These are phyloP conservation scores for Cucurbita pepo DNA, from an alignment of 306 rosid species.

Conservation along the genomic window DNA sequence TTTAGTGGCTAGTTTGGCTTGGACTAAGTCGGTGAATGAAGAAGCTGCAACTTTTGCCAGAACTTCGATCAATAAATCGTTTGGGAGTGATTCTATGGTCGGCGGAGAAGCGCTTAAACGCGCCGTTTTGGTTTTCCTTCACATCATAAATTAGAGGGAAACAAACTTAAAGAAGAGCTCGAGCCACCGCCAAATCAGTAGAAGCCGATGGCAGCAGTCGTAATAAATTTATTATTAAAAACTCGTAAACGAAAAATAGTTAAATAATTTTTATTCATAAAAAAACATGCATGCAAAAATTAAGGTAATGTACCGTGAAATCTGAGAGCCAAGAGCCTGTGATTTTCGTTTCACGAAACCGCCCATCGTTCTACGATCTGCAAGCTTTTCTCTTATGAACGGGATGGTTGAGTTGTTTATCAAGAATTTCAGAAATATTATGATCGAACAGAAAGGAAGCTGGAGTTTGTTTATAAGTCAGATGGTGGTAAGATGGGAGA, in stretches of 20 bases:
- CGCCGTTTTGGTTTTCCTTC: not conserved
- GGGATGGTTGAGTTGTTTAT: not conserved
- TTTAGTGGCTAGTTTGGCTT: slow-evolving; percentile 8
- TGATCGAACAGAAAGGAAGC: not conserved
- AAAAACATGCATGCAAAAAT: not conserved
- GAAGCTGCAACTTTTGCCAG: slow-evolving; percentile 15
- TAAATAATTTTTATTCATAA: too few relatives aligned
- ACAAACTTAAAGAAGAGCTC: too few relatives aligned
- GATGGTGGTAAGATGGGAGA: too few relatives aligned
- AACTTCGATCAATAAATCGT: slow-evolving; percentile 17
- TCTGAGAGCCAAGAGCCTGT: not conserved
- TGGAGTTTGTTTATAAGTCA: too few relatives aligned
- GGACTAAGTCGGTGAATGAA: slow-evolving; percentile 13
- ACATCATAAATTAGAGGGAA: too few relatives aligned
- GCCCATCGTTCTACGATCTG: not conserved
- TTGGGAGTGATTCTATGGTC: slow-evolving; percentile 7
- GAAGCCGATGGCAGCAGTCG: too few relatives aligned
- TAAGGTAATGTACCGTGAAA: not conserved
- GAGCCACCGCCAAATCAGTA: too few relatives aligned
- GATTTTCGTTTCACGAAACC: not conserved
- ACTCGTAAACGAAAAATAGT: too few relatives aligned
- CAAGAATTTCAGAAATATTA: not conserved
- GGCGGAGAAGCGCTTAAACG: not conserved
- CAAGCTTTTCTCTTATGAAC: not conserved
- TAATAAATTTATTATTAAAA: too few relatives aligned